These are phyloP conservation scores for Sindora glabra DNA, from an alignment of 306 rosid species.

Conservation along the genomic window DNA sequence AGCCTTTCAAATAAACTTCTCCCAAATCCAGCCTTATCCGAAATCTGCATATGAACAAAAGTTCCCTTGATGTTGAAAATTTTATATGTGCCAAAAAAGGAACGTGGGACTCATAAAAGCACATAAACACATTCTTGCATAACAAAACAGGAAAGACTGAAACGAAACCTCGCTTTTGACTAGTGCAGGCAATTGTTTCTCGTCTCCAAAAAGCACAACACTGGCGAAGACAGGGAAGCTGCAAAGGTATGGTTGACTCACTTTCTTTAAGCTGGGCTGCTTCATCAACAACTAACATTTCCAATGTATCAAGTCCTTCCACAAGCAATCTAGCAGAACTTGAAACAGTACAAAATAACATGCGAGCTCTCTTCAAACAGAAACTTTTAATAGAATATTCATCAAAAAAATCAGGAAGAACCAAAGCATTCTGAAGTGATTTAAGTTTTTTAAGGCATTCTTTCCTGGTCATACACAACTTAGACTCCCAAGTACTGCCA, in stretches of 20 bases:
- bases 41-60: slow-evolving; percentile 17
- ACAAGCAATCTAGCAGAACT: slow-evolving; percentile 29
- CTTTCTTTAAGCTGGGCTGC: slow-evolving; percentile 47
- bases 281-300: slow-evolving; percentile 39
- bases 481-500: slow-evolving; percentile 15
- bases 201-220: slow-evolving; percentile 38
- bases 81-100: background rate
- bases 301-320: slow-evolving; percentile 16
- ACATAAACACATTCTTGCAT: background rate
- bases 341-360: slow-evolving; percentile 37
- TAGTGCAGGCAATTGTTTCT: slow-evolving; percentile 33
- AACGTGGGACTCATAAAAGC: background rate
- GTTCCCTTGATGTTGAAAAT: background rate
- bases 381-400: slow-evolving; percentile 20
- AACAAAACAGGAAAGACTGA: background rate
- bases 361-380: slow-evolving; percentile 25
- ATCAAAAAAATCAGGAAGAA: slow-evolving; percentile 22
- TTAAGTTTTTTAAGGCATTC: slow-evolving; percentile 29
- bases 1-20: slow-evolving; percentile 38
- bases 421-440: slow-evolving; percentile 14
- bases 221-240: slow-evolving; percentile 29
- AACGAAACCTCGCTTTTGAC: slow-evolving; percentile 39
- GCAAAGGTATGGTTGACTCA: slow-evolving; percentile 34
- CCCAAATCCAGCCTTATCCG: slow-evolving; percentile 24
- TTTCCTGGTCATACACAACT: slow-evolving; percentile 16